Percentiles rank a stretch among this genome's conserved stretches.
phyloP scores from a whole-genome alignment of 2,329 filamentous ascomycete genomes.

The Fusarium musae region DNA sequence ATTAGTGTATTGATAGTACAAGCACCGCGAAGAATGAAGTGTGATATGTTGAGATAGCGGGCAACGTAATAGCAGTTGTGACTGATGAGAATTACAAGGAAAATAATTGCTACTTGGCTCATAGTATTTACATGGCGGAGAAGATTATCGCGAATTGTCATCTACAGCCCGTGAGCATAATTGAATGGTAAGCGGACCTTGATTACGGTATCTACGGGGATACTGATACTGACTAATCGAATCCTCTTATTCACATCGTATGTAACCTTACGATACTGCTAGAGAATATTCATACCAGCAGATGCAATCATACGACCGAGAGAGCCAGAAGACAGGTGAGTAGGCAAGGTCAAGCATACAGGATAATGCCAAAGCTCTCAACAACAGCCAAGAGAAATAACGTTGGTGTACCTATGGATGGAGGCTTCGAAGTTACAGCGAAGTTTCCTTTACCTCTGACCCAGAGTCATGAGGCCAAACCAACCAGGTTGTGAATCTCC shows the following conservation, averaged over 20 bases:
- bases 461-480: not conserved
- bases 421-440: no score
- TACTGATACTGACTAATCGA: no score
- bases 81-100: no score
- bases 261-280: no score
- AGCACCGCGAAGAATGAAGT: no score
- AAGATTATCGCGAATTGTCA: not conserved
- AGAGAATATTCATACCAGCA: no score
- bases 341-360: not conserved
- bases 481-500: not conserved
- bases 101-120: no score
- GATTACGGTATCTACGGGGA: no score
- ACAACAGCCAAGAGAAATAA: fast-evolving
- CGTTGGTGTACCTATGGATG: fast-evolving
- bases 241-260: no score
- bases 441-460: not conserved
- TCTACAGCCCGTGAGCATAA: no score
- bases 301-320: not conserved
- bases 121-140: fast-evolving
- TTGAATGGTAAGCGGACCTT: not conserved
- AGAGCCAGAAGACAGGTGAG: fast-evolving
- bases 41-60: no score
- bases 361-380: not conserved
- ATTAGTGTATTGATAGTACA: not conserved
- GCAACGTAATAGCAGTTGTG: no score